Evolutionary conservation across 2,329 filamentous ascomycete species (phyloP).

Genomic region (Hymenotorrendiella dingleyae): DNA sequence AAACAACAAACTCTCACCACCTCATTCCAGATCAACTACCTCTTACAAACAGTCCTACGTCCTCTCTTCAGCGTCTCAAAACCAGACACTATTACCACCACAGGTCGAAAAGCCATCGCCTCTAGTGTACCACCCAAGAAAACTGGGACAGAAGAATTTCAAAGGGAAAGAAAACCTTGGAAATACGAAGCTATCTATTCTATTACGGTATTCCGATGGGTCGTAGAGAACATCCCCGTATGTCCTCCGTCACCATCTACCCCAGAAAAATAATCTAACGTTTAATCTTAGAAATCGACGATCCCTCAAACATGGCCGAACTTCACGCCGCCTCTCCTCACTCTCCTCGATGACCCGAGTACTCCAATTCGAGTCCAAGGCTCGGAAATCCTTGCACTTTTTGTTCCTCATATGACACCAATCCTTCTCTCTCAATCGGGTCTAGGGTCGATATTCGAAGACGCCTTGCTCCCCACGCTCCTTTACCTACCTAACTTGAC

Average conservation of each 20-base stretch:
- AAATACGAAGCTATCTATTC: conserved; percentile 48
- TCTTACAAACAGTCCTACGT: conserved; percentile 59
- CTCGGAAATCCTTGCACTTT: conserved; percentile 45
- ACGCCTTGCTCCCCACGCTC: conserved; percentile 66
- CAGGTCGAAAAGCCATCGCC: conserved; percentile 49
- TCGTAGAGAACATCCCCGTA: conserved; percentile 45
- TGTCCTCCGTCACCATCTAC: conserved; percentile 21
- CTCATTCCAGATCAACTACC: conserved; percentile 44
- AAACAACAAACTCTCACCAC: conserved; percentile 9
- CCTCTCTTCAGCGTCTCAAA: conserved; percentile 58
- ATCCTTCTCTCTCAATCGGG: conserved; percentile 55
- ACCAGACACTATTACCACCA: conserved; percentile 47
- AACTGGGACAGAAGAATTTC: conserved; percentile 33
- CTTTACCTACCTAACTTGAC: conserved; percentile 72
- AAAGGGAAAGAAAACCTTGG: conserved; percentile 50
- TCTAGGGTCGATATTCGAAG: conserved; percentile 61
- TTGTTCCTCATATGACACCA: conserved; percentile 50
- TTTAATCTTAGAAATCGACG: conserved; percentile 32
- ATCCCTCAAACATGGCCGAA: conserved; percentile 59
- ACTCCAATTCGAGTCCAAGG: conserved; percentile 48
- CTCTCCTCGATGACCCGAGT: conserved; percentile 59
- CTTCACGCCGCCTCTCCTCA: conserved; percentile 63
- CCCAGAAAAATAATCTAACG: background rate
- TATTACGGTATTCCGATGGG: conserved; percentile 56
- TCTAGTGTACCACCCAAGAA: conserved; percentile 34